A percentile compares a stretch with the other conserved stretches of the same genome.
Conservation (phyloP, 331 rosid genomes). For the Quercus lobata region DNA sequence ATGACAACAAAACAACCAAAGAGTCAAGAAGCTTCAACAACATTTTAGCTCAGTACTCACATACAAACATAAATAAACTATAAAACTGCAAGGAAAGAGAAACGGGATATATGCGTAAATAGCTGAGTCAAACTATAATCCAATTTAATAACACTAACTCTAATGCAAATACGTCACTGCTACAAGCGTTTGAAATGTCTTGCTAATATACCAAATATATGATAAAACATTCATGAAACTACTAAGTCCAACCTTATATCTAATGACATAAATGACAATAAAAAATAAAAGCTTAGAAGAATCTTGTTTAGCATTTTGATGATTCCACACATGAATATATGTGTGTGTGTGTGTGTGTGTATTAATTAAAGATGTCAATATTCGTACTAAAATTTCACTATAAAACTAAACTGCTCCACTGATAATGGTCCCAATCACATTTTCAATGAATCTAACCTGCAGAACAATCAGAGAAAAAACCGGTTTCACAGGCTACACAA, state of each 20-base stretch:
- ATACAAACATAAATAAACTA: constrained; percentile 1
- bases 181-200: not conserved
- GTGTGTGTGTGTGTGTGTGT: too few relatives aligned
- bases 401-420: not conserved
- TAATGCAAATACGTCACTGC: not conserved
- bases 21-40: not conserved
- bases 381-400: not conserved
- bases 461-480: not conserved
- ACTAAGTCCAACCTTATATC: not conserved
- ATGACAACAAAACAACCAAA: constrained; percentile 15
- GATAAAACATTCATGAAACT: not conserved
- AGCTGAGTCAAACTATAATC: not conserved
- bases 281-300: not conserved
- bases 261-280: not conserved
- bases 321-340: too few relatives aligned
- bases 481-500: not conserved
- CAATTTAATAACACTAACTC: not conserved
- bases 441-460: not conserved
- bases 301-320: not conserved
- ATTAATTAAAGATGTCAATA: not conserved
- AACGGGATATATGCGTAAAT: too few relatives aligned
- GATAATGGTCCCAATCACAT: not conserved
- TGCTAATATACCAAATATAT: not conserved
- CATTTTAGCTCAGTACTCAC: not conserved
- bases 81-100: not conserved